These are phyloP conservation scores for Trametes elegans DNA, from an alignment of 768 basidiomycete genomes.

Conservation along the genomic window DNA sequence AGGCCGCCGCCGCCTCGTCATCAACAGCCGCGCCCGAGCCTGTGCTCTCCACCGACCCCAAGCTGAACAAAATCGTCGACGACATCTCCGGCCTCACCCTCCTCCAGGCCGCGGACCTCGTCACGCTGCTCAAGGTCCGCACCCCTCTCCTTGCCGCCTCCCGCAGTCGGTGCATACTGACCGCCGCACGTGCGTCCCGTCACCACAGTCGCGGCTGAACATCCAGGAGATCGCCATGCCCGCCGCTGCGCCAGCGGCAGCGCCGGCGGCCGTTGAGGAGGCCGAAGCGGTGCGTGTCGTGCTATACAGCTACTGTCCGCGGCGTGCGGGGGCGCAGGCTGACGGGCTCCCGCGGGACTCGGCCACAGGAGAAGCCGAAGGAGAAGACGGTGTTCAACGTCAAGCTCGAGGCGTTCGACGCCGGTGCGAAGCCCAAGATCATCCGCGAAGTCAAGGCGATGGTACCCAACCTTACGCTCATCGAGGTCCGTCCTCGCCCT, in stretches of 20 bases:
- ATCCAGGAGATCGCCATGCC: constrained; percentile 98
- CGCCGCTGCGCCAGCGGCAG: constrained; percentile 60
- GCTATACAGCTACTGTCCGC: background rate
- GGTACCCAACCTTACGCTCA: constrained; percentile 93
- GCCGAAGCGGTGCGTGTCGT: constrained; percentile 55
- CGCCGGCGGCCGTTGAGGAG: constrained; percentile 55
- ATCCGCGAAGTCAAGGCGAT: constrained; percentile 97
- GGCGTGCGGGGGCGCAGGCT: background rate
- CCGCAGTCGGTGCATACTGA: too few species aligned
- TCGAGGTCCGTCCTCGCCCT: constrained; percentile 68
- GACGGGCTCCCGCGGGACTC: background rate
- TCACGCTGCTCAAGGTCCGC: constrained; percentile 82
- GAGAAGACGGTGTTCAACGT: constrained; percentile 98
- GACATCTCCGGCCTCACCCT: constrained; percentile 87
- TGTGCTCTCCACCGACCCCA: constrained; percentile 57
- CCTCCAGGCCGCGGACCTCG: constrained; percentile 93
- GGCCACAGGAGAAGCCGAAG: constrained; percentile 93
- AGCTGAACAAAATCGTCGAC: constrained; percentile 82
- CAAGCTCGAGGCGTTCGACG: constrained; percentile 92
- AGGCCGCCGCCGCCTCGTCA: constrained; percentile 44
- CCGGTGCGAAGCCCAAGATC: constrained; percentile 90
- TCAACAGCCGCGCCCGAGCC: constrained; percentile 36
- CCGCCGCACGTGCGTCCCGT: too few species aligned
- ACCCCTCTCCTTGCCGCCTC: too few species aligned
- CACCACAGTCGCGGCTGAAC: constrained; percentile 80